Evolutionary conservation across 2,329 filamentous ascomycete species (phyloP).

Genomic region (Lasiodiplodia sp.): DNA sequence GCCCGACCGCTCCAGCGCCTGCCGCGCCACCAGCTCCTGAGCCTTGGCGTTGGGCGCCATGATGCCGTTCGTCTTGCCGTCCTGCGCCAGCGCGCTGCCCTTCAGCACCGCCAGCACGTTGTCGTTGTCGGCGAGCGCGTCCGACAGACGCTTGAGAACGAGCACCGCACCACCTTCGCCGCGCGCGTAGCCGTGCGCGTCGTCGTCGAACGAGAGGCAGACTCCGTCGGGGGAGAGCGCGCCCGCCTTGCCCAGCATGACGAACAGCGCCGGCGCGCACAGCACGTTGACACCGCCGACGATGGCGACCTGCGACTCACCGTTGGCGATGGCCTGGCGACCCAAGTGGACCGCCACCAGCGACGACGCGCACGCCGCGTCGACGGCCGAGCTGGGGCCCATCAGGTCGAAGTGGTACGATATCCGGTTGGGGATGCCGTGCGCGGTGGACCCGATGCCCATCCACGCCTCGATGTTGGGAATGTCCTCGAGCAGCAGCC

Average conservation of each 20-base stretch:
- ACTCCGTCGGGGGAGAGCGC: slow-evolving; percentile 32
- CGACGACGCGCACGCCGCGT: slow-evolving; percentile 48
- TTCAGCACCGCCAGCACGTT: slow-evolving; percentile 43
- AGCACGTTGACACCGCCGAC: slow-evolving; percentile 46
- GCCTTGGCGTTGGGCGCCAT: slow-evolving; percentile 46
- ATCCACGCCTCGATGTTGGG: slow-evolving; percentile 48
- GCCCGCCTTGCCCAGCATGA: slow-evolving; percentile 39
- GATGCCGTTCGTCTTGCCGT: slow-evolving; percentile 45
- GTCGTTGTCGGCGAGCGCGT: slow-evolving; percentile 41
- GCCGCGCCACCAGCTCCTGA: slow-evolving; percentile 40
- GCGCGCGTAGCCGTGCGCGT: slow-evolving; percentile 41
- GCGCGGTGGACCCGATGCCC: slow-evolving; percentile 50
- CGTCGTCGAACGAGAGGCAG: slow-evolving; percentile 44
- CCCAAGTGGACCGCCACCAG: slow-evolving; percentile 44
- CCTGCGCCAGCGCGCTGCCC: slow-evolving; percentile 42
- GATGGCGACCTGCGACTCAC: slow-evolving; percentile 42
- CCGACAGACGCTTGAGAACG: slow-evolving; percentile 39
- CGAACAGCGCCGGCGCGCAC: slow-evolving; percentile 42
- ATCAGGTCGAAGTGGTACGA: slow-evolving; percentile 44
- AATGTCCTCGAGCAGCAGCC: slow-evolving; percentile 48
- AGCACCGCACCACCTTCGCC: slow-evolving; percentile 43
- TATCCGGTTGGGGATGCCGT: slow-evolving; percentile 47
- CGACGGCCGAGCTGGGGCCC: slow-evolving; percentile 52
- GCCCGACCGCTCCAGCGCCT: slow-evolving; percentile 33
- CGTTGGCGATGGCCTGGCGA: slow-evolving; percentile 40